These are phyloP conservation scores for Phytophthora nicotianae DNA, from an alignment of 352 stramenopile species.

Conservation along the genomic window DNA sequence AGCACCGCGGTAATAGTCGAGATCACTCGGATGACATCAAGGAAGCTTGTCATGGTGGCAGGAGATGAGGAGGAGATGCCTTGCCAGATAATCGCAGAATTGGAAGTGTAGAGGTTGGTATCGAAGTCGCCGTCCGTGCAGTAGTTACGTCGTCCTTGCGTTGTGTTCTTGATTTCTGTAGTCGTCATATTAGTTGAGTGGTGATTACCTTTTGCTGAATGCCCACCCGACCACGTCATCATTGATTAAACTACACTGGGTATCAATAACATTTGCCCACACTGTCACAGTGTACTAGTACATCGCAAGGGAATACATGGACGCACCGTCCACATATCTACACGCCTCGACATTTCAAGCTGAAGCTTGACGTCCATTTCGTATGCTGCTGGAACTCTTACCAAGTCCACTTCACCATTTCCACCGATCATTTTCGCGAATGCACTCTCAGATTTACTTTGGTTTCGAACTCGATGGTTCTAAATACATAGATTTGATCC, in stretches of 20 bases:
- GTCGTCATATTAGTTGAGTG: background rate
- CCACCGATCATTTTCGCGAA: too few species aligned
- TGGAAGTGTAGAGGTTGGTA: background rate
- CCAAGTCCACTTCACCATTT: too few species aligned
- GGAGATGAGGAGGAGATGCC: too few species aligned
- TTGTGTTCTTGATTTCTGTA: background rate
- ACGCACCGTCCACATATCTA: too few species aligned
- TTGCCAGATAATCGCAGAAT: too few species aligned
- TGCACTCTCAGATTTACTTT: too few species aligned
- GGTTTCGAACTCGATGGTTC: too few species aligned
- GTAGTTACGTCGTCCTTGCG: background rate
- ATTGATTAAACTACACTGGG: background rate
- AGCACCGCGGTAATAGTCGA: slow-evolving; percentile 60
- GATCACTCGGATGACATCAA: slow-evolving; percentile 32
- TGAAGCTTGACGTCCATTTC: too few species aligned
- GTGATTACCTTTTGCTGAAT: background rate
- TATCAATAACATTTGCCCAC: too few species aligned
- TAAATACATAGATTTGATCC: too few species aligned
- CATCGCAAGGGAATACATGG: background rate
- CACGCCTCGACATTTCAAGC: too few species aligned
- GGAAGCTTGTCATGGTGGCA: slow-evolving; percentile 7
- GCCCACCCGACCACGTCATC: background rate
- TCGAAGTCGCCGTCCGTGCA: background rate
- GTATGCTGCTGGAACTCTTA: too few species aligned
- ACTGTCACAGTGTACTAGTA: background rate